Evolutionary conservation across 441 rosid species (phyloP).

Genomic region (Adansonia madagascariensis): DNA sequence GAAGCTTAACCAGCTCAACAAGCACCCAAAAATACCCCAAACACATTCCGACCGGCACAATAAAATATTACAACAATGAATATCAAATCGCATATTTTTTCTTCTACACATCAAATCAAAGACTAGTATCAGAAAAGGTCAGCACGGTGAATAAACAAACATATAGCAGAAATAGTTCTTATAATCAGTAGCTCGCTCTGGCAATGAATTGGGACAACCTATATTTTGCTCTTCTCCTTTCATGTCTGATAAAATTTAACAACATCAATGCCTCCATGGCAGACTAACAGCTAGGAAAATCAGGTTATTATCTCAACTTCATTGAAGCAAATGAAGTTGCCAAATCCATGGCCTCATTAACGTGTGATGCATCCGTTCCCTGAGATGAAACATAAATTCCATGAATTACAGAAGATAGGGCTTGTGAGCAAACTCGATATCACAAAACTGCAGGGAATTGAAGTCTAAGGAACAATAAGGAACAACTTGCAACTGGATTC

Average conservation of each 20-base stretch:
- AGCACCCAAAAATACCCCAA: too few relatives aligned
- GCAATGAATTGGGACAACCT: neutral
- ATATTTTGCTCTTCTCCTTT: neutral
- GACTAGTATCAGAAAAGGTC: too few relatives aligned
- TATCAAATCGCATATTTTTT: too few relatives aligned
- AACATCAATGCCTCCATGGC: neutral
- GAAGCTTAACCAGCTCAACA: too few relatives aligned
- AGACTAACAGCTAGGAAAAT: neutral
- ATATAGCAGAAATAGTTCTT: neutral
- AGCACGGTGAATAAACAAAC: neutral
- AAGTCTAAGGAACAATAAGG: neutral
- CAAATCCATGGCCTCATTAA: conserved; percentile 70
- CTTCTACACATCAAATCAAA: too few relatives aligned
- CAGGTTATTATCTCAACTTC: conserved; percentile 57
- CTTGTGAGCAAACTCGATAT: neutral
- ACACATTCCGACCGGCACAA: too few relatives aligned
- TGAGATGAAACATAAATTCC: conserved; percentile 31
- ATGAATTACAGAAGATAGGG: neutral
- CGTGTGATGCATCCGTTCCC: conserved; percentile 87
- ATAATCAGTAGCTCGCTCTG: neutral
- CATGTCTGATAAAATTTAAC: neutral
- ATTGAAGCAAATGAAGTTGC: conserved; percentile 73
- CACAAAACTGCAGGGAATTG: neutral
- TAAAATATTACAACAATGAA: too few relatives aligned
- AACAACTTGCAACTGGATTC: neutral